Evolutionary conservation across 75 land plant species (phyloP), one percentile per base, ranked within the genome.

Genomic region (Sequoia sempervirens): DNA sequence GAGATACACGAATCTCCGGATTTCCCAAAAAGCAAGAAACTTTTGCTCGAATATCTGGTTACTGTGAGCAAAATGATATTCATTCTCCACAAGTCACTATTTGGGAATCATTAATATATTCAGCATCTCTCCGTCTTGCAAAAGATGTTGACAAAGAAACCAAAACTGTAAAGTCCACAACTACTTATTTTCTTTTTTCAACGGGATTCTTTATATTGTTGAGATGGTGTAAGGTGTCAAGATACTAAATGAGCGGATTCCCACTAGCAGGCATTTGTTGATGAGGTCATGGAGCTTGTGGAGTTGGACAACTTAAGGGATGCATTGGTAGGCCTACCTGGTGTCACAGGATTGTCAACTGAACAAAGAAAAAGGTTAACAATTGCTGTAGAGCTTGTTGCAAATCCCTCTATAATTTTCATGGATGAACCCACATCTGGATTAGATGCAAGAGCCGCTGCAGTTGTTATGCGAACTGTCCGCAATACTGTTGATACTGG

Each of bases 401-500:
- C 96, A n/a, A 95, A 95, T 75, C 96, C 96, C 28, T 95, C 96
- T 11, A 95, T 95, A 80, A 93, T 95, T 75, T 95, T 95, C 84
- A 95, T 95, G 96, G 96, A 95, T 84, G 96, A 95, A 69, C 96
- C 96, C 13, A 95, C 96, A 11, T 93, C 96, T 32, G 96, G 96
- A 28, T 85, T 95, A 26, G 95, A 94, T 84, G 95, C 95, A 32
- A 85, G 95, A 85, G 95, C 95, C 34, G 94, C 95, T 40, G 95
- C 95, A 26, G 92, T 94, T 78, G 95, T 94, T n/a, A 94, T 94
- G 95, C 88, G 95, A 82, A 89, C 95, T n/a, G 93, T 95, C 17
- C 90, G 96, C 50, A 95, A 95, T 85, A 95, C 96, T 2, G 95
- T 95, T 38, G 95, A 95, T 64, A 95, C 96, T 18, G 96, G 95